These are phyloP conservation scores for Buddleja alternifolia DNA, from an alignment of 257 asterid species.

Conservation along the genomic window DNA sequence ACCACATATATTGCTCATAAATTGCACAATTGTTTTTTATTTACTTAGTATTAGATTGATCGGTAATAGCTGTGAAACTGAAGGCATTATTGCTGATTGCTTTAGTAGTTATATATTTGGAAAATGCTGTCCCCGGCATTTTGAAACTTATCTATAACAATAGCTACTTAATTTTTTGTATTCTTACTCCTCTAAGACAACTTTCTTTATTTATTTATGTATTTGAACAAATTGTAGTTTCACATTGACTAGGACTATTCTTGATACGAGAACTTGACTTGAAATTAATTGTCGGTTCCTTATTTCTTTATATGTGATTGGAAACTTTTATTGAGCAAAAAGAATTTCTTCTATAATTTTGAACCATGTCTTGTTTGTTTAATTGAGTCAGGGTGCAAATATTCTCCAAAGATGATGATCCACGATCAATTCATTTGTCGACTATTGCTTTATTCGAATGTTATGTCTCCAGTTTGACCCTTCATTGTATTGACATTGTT, in stretches of 20 bases:
- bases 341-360: background rate
- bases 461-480: background rate
- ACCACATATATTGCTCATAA: background rate
- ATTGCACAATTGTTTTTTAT: background rate
- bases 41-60: too few species aligned
- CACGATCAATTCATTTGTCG: background rate
- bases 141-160: too few species aligned
- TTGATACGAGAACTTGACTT: too few species aligned
- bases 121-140: too few species aligned
- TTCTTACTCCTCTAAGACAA: too few species aligned
- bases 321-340: slow-evolving; percentile 16
- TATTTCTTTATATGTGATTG: background rate
- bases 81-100: background rate
- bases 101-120: too few species aligned
- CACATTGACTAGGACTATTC: too few species aligned
- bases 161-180: too few species aligned
- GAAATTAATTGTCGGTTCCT: background rate
- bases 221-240: too few species aligned
- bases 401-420: slow-evolving; percentile 8
- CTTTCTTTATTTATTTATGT: too few species aligned
- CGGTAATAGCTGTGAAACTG: too few species aligned
- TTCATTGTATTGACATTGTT: background rate
- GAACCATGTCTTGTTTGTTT: background rate
- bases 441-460: slow-evolving; percentile 1
- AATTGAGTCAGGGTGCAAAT: background rate